Conservation (phyloP, 2,329 filamentous ascomycete species). For the Uncinocarpus reesii region DNA sequence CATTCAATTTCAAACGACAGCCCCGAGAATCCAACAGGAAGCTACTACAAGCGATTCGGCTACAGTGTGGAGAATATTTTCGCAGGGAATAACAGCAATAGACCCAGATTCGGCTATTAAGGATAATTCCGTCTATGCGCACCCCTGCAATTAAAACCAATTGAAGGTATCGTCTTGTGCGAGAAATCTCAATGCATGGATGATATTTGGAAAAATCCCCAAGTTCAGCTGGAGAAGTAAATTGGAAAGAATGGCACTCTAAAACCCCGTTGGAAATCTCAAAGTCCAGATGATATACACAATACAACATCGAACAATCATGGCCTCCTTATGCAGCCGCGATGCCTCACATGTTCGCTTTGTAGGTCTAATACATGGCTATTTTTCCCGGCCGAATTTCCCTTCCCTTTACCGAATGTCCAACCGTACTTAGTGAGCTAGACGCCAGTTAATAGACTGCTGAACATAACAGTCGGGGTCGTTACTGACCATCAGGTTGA, state of each 20-base stretch:
- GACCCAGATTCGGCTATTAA: too few species aligned
- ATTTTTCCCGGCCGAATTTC: not conserved
- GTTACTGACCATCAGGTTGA: slow-evolving; percentile 76
- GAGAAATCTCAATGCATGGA: not conserved
- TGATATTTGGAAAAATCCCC: not conserved
- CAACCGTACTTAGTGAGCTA: slow-evolving; percentile 17
- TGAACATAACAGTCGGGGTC: slow-evolving; percentile 24
- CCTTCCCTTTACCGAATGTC: not conserved
- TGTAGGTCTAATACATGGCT: slow-evolving; percentile 7
- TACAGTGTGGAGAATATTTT: too few species aligned
- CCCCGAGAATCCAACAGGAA: too few species aligned
- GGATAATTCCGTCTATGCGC: not conserved
- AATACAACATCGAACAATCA: slow-evolving; percentile 23
- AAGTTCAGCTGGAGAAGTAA: not conserved
- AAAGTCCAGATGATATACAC: slow-evolving; percentile 34
- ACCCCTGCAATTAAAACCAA: not conserved
- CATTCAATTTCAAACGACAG: not conserved
- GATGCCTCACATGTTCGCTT: slow-evolving; percentile 1
- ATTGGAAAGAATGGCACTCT: slow-evolving; percentile 1
- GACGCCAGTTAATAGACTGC: slow-evolving; percentile 17
- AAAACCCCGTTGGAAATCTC: slow-evolving; percentile 13
- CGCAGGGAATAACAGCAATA: too few species aligned
- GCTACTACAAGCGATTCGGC: too few species aligned
- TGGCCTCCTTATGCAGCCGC: not conserved
- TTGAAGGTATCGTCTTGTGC: too few species aligned